These are phyloP conservation scores for Euphorbia celastroides DNA, from an alignment of 441 rosid genomes.

Conservation along the genomic window DNA sequence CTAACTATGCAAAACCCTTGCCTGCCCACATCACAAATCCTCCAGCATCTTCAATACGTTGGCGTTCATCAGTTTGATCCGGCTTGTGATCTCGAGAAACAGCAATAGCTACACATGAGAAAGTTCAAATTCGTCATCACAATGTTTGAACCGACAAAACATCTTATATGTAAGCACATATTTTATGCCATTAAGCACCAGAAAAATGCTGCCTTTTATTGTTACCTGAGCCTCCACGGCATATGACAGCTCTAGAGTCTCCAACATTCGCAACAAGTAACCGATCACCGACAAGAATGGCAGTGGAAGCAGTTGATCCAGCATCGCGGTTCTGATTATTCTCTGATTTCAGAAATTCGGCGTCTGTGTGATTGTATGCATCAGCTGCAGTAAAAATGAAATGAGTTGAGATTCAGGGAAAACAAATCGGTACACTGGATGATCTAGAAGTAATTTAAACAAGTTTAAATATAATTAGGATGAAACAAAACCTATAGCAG, in stretches of 20 bases:
- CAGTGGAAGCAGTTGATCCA: conserved; percentile 99
- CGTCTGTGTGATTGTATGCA: conserved; percentile 86
- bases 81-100: conserved; percentile 99
- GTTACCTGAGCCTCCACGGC: conserved; percentile 92
- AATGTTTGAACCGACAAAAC: too few species aligned
- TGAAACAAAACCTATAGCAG: conserved; percentile 70
- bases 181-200: background rate
- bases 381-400: conserved; percentile 50
- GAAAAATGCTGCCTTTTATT: background rate
- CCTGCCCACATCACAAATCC: conserved; percentile 99
- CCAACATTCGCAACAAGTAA: conserved; percentile 98
- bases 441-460: background rate
- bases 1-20: conserved; percentile 17
- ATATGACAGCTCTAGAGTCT: conserved; percentile 96
- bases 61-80: conserved; percentile 93
- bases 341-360: conserved; percentile 87
- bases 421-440: conserved; percentile 16
- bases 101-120: conserved; percentile 59
- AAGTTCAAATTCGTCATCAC: too few species aligned
- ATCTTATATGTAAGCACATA: background rate
- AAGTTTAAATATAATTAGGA: background rate
- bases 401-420: conserved; percentile 10
- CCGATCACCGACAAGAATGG: conserved; percentile 90
- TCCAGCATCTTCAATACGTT: conserved; percentile 94
- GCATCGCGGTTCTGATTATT: conserved; percentile 91